Percentiles rank a stretch among this genome's conserved stretches.
These are phyloP conservation scores for Begonia loranthoides DNA, from an alignment of 306 rosid genomes.

Conservation along the genomic window DNA sequence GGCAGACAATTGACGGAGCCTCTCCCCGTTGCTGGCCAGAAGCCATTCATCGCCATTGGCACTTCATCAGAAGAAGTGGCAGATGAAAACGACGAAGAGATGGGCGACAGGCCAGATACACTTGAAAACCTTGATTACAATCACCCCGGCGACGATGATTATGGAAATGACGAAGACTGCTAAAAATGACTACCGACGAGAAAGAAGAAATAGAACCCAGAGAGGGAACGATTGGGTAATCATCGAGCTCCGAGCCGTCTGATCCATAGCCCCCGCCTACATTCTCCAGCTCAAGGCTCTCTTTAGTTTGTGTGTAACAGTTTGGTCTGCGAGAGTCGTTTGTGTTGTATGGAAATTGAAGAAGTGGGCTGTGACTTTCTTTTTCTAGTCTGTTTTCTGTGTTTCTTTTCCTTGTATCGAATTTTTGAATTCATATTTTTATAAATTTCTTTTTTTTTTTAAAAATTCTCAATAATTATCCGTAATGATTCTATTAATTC, in stretches of 20 bases:
- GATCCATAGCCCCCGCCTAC: neutral
- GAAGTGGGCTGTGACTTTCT: neutral
- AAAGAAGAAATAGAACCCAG: neutral
- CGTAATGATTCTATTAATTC: too few species aligned
- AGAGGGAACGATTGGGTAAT: neutral
- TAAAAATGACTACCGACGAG: neutral
- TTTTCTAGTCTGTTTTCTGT: too few species aligned
- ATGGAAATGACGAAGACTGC: slow-evolving; percentile 3
- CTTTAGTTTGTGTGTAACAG: neutral
- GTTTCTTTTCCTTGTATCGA: neutral
- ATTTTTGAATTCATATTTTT: neutral
- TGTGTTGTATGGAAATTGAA: neutral
- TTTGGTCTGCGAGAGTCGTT: neutral
- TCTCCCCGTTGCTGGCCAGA: slow-evolving; percentile 43
- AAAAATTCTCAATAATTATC: too few species aligned
- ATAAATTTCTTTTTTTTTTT: too few species aligned
- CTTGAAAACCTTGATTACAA: neutral
- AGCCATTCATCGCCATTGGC: slow-evolving; percentile 4
- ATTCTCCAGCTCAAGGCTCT: neutral
- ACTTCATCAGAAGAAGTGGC: neutral
- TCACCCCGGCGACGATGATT: neutral
- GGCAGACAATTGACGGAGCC: slow-evolving; percentile 65
- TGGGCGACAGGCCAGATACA: slow-evolving; percentile 15
- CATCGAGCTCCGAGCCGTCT: slow-evolving; percentile 19
- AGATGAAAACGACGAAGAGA: slow-evolving; percentile 7